Evolutionary conservation across 2,329 filamentous ascomycete species (phyloP), one percentile per base, ranked within the genome.

Genomic region (Setomelanomma holmii): DNA sequence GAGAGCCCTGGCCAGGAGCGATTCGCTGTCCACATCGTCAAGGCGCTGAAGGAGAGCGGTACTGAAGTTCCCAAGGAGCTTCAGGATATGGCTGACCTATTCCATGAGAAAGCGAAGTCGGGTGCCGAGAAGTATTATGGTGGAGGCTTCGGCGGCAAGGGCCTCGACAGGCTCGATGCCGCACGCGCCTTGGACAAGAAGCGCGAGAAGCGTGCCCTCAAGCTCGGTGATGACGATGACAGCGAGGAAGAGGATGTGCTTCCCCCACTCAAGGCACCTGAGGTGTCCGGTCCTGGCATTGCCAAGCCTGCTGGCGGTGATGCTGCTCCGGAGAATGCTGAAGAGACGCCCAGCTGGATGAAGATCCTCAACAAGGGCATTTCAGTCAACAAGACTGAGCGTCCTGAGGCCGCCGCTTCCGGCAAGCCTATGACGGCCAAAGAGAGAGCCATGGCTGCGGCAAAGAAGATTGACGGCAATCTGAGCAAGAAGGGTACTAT

Each of bases 121-220:
- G 95, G 93, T 42, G 95, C 96, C 72, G 92, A 91, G 64, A 96
- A 96, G 75, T 89, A 91, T 58, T 81, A 76, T 48, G 88, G 89
- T 51, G 95, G 95, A 51, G 95, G 95, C 20, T 99, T 99, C 66
- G 93, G 93, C 66, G 95, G 95, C 49, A 96, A 96, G 72, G 95
- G 95, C 53, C 82, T 99, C 27, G 95, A 98, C 72, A 87, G 88
- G 40, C 86, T 98, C 36, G 93, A 98, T 74, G 89, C 93, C 67
- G 91, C 96, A 66, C 90, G 93, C 69, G 92, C 96, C 71, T 88
- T 90, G 5, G 89, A 93, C 38, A 89, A 92, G 60, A 86, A 89
- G 66, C 88, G 91, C 52, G 91, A 97, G 78, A 75, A 73, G 61
- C 69, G 66, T 34, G 89, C 90, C 1, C 93, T 93, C 78, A 93